phyloP scores from a whole-genome alignment of 306 rosid species.

The Benincasa hispida region DNA sequence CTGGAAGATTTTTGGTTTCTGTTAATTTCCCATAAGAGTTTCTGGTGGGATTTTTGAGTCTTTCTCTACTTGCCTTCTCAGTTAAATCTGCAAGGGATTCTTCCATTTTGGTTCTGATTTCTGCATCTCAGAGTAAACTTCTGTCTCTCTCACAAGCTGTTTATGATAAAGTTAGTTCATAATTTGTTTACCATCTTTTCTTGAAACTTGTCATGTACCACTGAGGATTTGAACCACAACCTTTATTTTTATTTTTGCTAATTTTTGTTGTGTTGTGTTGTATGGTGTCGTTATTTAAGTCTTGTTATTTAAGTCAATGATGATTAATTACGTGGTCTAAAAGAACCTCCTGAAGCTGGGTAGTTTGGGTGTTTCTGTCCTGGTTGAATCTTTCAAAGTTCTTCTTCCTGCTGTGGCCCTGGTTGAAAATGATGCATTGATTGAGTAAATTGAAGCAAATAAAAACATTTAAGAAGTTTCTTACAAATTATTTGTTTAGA shows the following conservation, averaged over 20 bases:
- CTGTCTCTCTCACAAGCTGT: neutral
- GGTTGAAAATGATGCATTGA: neutral
- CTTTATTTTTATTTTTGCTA: neutral
- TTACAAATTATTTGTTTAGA: neutral
- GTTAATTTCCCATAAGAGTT: neutral
- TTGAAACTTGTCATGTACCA: neutral
- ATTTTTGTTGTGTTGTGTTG: neutral
- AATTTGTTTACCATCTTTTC: neutral
- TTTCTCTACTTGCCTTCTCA: neutral
- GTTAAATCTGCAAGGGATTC: neutral
- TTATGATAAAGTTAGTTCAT: neutral
- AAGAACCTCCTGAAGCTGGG: neutral
- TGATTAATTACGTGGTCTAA: neutral
- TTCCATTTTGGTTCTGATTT: neutral
- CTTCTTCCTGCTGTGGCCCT: neutral
- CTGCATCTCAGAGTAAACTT: neutral
- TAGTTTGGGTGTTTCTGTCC: neutral
- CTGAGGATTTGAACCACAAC: neutral
- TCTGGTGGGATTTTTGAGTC: neutral
- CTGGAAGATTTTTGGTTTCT: neutral
- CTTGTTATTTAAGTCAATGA: neutral
- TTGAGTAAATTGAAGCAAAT: neutral
- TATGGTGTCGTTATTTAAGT: no score
- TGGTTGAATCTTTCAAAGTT: neutral
- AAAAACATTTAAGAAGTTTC: neutral